Percentiles rank a stretch among this genome's conserved stretches.
Conservation (phyloP, 108 stramenopile genomes). For the Cylindrotheca fusiformis region DNA sequence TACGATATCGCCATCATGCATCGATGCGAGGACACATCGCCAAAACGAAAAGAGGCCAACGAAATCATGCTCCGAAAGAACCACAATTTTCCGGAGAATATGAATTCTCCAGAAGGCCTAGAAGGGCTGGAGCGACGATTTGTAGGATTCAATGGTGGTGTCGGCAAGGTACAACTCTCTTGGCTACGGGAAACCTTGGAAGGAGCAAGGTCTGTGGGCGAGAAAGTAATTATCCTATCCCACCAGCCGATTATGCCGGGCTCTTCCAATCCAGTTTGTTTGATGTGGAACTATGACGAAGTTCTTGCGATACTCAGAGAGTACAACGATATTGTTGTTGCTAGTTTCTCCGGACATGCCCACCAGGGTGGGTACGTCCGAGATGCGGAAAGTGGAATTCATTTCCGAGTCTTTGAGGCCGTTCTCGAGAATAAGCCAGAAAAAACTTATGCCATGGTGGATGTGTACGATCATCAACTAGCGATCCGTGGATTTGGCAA, state of each 20-base stretch:
- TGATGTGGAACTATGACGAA: slow-evolving; percentile 79
- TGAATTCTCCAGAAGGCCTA: slow-evolving; percentile 77
- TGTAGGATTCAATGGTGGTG: slow-evolving; percentile 83
- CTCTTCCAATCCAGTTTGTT: slow-evolving; percentile 54
- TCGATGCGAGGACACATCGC: slow-evolving; percentile 46
- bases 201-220: slow-evolving; percentile 26
- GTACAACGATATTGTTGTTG: slow-evolving; percentile 60
- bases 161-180: slow-evolving; percentile 61
- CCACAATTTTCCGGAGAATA: slow-evolving; percentile 60
- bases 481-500: slow-evolving; percentile 66
- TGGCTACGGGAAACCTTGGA: slow-evolving; percentile 62
- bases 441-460: slow-evolving; percentile 70
- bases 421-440: slow-evolving; percentile 68
- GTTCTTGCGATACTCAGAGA: slow-evolving; percentile 54
- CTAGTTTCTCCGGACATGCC: slow-evolving; percentile 78
- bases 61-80: slow-evolving; percentile 55
- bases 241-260: slow-evolving; percentile 81
- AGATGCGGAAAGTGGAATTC: slow-evolving; percentile 71
- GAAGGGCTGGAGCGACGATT: slow-evolving; percentile 59
- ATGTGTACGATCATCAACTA: slow-evolving; percentile 59
- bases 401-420: slow-evolving; percentile 79
- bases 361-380: slow-evolving; percentile 81
- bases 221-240: slow-evolving; percentile 67
- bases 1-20: slow-evolving; percentile 68
- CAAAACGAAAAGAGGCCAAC: slow-evolving; percentile 51